Percentiles rank a stretch among this genome's conserved stretches.
These are phyloP conservation scores for Bolboschoenus planiculmis DNA, from an alignment of 176 grass and related monocot species.

Conservation along the genomic window DNA sequence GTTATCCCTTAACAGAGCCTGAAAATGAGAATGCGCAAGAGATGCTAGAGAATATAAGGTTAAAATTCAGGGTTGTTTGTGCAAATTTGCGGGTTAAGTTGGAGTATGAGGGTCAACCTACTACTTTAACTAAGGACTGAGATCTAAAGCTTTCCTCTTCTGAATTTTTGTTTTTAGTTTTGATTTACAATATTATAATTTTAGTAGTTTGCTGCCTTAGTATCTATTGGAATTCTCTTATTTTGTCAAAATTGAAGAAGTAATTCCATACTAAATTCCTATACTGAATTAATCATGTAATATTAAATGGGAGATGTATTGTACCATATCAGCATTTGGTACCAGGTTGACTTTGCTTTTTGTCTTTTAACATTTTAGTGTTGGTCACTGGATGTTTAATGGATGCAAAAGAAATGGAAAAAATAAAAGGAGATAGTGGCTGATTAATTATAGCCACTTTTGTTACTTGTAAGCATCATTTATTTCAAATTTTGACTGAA, in stretches of 20 bases:
- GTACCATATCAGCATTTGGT: neutral
- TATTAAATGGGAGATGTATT: neutral
- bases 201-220: no score
- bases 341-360: neutral
- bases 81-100: slow-evolving; percentile 51
- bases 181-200: no score
- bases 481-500: neutral
- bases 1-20: slow-evolving; percentile 47
- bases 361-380: no score
- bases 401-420: neutral
- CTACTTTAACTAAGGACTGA: slow-evolving; percentile 35
- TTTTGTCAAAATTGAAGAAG: neutral
- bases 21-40: slow-evolving; percentile 62
- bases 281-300: neutral
- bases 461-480: neutral
- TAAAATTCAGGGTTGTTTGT: slow-evolving; percentile 67
- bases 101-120: slow-evolving; percentile 53
- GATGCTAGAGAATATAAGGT: slow-evolving; percentile 50
- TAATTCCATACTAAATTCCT: neutral
- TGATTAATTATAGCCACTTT: neutral
- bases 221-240: neutral
- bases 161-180: neutral
- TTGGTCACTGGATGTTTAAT: no score
- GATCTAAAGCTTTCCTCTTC: slow-evolving; percentile 21
- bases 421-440: neutral